Percentiles rank a stretch among this genome's conserved stretches.
These are phyloP conservation scores for Mortierella antarctica DNA, from an alignment of 192 early-diverging fungal species.

Conservation along the genomic window DNA sequence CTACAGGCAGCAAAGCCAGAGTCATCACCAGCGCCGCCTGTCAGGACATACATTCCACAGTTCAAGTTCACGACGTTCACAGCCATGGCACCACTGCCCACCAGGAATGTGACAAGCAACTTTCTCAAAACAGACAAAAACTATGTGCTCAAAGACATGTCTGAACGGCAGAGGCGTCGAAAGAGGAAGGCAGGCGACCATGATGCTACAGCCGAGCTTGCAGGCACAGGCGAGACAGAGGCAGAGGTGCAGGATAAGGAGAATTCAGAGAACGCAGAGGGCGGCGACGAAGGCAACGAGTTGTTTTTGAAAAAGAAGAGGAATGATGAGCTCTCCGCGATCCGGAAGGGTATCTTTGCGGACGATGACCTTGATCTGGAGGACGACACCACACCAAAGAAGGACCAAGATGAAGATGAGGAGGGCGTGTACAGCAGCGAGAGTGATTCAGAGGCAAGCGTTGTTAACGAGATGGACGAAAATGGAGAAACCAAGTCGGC, in stretches of 20 bases:
- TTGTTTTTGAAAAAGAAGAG: slow-evolving; percentile 54
- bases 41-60: slow-evolving; percentile 42
- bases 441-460: slow-evolving; percentile 45
- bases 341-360: slow-evolving; percentile 39
- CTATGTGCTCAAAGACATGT: slow-evolving; percentile 54
- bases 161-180: slow-evolving; percentile 14
- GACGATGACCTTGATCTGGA: slow-evolving; percentile 22
- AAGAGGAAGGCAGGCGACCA: slow-evolving; percentile 23
- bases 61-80: slow-evolving; percentile 67
- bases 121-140: slow-evolving; percentile 61
- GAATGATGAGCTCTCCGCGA: slow-evolving; percentile 53
- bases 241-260: neutral
- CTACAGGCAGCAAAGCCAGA: neutral
- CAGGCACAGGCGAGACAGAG: neutral
- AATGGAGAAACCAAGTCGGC: slow-evolving; percentile 43
- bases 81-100: slow-evolving; percentile 58
- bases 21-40: neutral
- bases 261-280: neutral
- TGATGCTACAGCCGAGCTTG: slow-evolving; percentile 6
- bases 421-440: slow-evolving; percentile 23
- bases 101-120: slow-evolving; percentile 59
- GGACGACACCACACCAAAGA: neutral
- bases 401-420: slow-evolving; percentile 13
- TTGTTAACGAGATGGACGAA: slow-evolving; percentile 46
- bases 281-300: slow-evolving; percentile 1